A percentile compares a stretch with the other conserved stretches of the same genome.
phyloP scores from a whole-genome alignment of 257 asterid species.

The Plectranthus barbatus region DNA sequence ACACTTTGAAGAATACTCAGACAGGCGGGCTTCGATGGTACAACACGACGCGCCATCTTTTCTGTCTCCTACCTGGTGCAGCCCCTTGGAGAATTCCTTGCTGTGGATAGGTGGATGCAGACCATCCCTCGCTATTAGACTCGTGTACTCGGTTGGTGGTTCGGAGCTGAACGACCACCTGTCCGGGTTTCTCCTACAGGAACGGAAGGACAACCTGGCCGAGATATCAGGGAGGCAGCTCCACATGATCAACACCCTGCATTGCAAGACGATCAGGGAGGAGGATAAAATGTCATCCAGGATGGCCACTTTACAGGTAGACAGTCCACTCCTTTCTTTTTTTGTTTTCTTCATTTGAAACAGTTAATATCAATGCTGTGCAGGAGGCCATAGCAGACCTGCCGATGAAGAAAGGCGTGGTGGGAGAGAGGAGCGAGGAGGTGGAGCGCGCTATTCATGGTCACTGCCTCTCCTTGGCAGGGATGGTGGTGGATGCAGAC shows the following conservation, averaged over 20 bases:
- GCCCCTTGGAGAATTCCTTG: conserved; percentile 16
- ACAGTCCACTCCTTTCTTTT: no score
- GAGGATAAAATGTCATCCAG: conserved; percentile 19
- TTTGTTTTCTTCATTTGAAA: no score
- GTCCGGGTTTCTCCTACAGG: conserved; percentile 3
- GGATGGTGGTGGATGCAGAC: conserved; percentile 25
- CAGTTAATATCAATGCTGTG: background rate
- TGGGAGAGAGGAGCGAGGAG: conserved; percentile 10
- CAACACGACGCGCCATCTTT: conserved; percentile 15
- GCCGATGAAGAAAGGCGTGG: conserved; percentile 1
- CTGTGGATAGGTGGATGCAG: conserved; percentile 10
- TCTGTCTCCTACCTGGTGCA: conserved; percentile 31
- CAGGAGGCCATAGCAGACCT: conserved; percentile 35
- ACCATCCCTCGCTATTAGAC: conserved; percentile 10
- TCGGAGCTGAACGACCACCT: conserved; percentile 8
- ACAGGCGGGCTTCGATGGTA: conserved; percentile 14
- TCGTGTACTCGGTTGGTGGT: conserved; percentile 29
- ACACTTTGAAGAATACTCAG: conserved; percentile 28
- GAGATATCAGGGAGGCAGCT: conserved; percentile 19
- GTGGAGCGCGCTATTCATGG: conserved; percentile 17
- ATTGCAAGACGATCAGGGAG: conserved; percentile 14
- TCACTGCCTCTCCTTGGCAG: conserved; percentile 12
- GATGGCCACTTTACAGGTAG: conserved; percentile 22
- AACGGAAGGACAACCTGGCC: conserved; percentile 1
- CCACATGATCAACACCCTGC: conserved; percentile 21